Evolutionary conservation across 75 land plant genomes (phyloP), one percentile per base, ranked within the genome.

Genomic region (Gnetum montanum): DNA sequence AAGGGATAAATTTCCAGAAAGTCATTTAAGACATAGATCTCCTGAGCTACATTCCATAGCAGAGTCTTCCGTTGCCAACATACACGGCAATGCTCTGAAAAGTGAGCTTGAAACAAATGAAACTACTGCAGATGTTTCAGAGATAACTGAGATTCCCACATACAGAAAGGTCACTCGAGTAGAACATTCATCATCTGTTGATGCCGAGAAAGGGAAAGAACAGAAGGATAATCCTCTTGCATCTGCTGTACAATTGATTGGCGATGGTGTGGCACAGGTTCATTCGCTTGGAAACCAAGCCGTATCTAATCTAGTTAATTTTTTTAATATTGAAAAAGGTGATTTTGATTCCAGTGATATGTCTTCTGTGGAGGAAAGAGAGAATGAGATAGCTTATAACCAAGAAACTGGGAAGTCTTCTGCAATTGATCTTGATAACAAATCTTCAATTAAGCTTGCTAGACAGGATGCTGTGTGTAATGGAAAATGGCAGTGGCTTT

Each of bases 251-350:
- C 96, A 85, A 29, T 61, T 95, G 31, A 50, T 95, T 30, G 91
- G 83, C 50, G 88, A 90, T 69, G 83, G 98, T 46, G 96, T 94
- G 61, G 82, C 80, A 31, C 98, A 94, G 46, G 94, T 92, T 11
- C 94, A 92, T 41, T 69, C 83, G 36, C 66, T 95, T 46, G 97
- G 99, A 60, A 90, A 90, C 48, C 86, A 86, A 66, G 99, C 99
- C 10, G 86, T 95, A 8, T 73, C 61, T 25, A 79, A 86, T 40
- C 75, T 95, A 26, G 93, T 74, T 11, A 83, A 71, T 43, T 84
- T 90, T 46, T 66, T 95, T 58, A 80, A 90, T 38, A 72, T 95
- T 18, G 68, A 72, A n/a, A 69, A 58, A 29, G 79, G 70, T 36
- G 93, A 84, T 53, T 65, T 68, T 25, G 82, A 86, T 62, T 64